Percentiles rank a stretch among this genome's conserved stretches.
These are phyloP conservation scores for Xerocomus minutiporus DNA, from an alignment of 1,284 basidiomycete genomes.

Conservation along the genomic window DNA sequence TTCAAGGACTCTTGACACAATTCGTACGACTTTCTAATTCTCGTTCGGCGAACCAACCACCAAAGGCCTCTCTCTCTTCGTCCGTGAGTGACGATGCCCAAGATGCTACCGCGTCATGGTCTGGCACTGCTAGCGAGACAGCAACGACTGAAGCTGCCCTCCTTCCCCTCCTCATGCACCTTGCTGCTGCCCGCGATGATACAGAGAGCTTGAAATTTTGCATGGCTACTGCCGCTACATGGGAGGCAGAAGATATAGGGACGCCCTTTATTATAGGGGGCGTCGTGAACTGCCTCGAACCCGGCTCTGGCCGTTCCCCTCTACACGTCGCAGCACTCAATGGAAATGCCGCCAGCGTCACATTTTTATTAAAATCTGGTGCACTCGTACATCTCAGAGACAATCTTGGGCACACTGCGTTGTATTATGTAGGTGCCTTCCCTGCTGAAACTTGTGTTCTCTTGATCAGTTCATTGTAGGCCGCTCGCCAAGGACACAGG, in stretches of 20 bases:
- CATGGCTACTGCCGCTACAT: conserved; percentile 35
- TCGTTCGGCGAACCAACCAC: conserved; percentile 33
- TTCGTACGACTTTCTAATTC: conserved; percentile 59
- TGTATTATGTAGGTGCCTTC: conserved; percentile 62
- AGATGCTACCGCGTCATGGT: conserved; percentile 66
- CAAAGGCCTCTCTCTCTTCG: conserved; percentile 45
- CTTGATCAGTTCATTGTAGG: conserved; percentile 37
- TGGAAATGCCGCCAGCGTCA: conserved; percentile 54
- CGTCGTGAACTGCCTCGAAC: conserved; percentile 65
- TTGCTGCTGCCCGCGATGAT: conserved; percentile 71
- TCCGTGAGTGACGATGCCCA: conserved; percentile 36
- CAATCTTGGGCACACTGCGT: conserved; percentile 72
- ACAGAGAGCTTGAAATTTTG: conserved; percentile 58
- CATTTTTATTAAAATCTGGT: conserved; percentile 67
- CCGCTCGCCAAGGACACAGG: conserved; percentile 62
- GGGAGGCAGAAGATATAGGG: conserved; percentile 27
- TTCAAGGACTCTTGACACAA: conserved; percentile 61
- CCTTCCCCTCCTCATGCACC: conserved; percentile 70
- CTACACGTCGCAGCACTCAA: conserved; percentile 79
- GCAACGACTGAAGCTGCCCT: conserved; percentile 63
- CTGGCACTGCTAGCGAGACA: conserved; percentile 70
- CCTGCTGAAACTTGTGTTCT: background rate
- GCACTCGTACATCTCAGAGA: conserved; percentile 86
- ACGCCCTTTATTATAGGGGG: conserved; percentile 50
- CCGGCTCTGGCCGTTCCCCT: conserved; percentile 67